Evolutionary conservation across 176 grass and related monocot species (phyloP).

Genomic region (Calamus simplicifolius): DNA sequence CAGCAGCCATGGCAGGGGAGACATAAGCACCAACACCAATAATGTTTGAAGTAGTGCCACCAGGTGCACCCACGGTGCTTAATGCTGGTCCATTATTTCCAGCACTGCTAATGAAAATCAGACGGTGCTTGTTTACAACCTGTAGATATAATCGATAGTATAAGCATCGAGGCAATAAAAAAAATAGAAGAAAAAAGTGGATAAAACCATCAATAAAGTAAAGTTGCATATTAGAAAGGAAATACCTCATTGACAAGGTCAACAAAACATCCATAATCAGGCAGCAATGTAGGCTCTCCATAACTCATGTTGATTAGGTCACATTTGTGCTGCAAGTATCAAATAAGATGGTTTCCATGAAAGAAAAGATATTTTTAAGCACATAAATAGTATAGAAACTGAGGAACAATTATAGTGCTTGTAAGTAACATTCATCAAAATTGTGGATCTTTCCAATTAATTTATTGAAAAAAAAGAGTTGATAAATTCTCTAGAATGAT

Average conservation of each 20-base stretch:
- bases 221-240: slow-evolving; percentile 4
- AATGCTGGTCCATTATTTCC: slow-evolving; percentile 89
- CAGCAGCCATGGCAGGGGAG: slow-evolving; percentile 96
- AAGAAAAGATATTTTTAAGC: slow-evolving; percentile 6
- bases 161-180: slow-evolving; percentile 4
- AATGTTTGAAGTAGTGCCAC: slow-evolving; percentile 91
- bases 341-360: slow-evolving; percentile 9
- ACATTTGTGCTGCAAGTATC: slow-evolving; percentile 84
- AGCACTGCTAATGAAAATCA: slow-evolving; percentile 95
- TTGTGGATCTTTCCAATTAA: no score
- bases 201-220: not conserved
- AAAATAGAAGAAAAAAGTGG: slow-evolving; percentile 14
- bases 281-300: slow-evolving; percentile 85
- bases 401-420: no score
- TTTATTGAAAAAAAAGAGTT: no score
- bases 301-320: slow-evolving; percentile 99
- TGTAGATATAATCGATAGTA: slow-evolving; percentile 30
- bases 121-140: slow-evolving; percentile 82
- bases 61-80: slow-evolving; percentile 90
- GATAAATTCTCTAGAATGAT: no score
- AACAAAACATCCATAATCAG: slow-evolving; percentile 95
- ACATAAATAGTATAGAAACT: not conserved
- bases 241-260: slow-evolving; percentile 91
- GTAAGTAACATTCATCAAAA: no score
- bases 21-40: slow-evolving; percentile 98